Evolutionary conservation across 2,329 filamentous ascomycete species (phyloP).

Genomic region (Colletotrichum falcatum): DNA sequence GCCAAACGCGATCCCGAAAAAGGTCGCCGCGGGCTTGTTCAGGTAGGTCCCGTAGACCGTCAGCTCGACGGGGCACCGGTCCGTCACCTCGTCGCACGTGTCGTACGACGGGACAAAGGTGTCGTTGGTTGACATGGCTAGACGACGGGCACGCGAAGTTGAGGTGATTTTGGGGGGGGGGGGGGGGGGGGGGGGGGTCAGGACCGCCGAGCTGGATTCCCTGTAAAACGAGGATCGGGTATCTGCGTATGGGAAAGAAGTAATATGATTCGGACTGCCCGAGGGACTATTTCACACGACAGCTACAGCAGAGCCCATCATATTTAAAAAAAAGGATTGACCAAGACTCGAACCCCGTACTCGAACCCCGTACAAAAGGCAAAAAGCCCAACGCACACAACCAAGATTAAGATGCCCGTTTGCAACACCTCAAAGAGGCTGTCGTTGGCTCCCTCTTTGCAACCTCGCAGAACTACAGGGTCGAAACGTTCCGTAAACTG

Average conservation of each 20-base stretch:
- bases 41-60: conserved; percentile 19
- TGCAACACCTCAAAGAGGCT: no score
- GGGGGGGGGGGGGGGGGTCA: no score
- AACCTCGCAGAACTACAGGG: not conserved
- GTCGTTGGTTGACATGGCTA: not conserved
- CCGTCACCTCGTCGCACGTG: conserved; percentile 2
- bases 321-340: no score
- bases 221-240: not conserved
- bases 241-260: not conserved
- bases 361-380: no score
- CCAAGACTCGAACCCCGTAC: no score
- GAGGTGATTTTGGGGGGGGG: no score
- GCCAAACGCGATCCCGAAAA: conserved; percentile 11
- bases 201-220: no score
- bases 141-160: no score
- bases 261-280: not conserved
- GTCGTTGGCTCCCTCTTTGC: no score
- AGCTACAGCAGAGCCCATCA: not conserved
- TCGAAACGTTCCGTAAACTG: not conserved
- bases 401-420: no score
- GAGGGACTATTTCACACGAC: not conserved
- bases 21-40: not conserved
- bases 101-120: conserved; percentile 15
- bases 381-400: no score
- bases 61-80: not conserved